Conservation (phyloP, 805 yeast genomes). For the Candida multigemmis region DNA sequence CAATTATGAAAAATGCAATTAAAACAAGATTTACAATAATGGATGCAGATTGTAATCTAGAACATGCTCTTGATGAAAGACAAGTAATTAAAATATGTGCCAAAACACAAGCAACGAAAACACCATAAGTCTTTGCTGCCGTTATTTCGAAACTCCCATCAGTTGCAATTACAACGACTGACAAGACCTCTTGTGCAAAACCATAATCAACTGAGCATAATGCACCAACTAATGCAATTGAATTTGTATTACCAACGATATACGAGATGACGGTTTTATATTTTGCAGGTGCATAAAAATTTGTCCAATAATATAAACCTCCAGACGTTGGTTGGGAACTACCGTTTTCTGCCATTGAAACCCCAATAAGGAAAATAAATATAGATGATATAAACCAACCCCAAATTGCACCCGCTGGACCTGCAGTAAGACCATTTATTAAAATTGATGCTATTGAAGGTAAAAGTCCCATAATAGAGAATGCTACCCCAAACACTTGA, state of each 20-base stretch:
- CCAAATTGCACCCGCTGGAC: constrained; percentile 22
- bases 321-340: constrained; percentile 21
- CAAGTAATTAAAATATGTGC: constrained; percentile 14
- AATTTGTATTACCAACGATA: constrained; percentile 18
- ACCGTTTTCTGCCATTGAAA: constrained; percentile 18
- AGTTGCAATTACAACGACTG: constrained; percentile 16
- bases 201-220: constrained; percentile 21
- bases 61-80: constrained; percentile 12
- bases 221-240: constrained; percentile 22
- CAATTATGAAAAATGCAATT: constrained; percentile 15
- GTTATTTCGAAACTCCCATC: constrained; percentile 21
- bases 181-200: constrained; percentile 17
- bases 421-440: constrained; percentile 15
- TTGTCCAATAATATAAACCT: constrained; percentile 27
- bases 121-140: constrained; percentile 17
- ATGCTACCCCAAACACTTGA: constrained; percentile 26
- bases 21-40: constrained; percentile 13
- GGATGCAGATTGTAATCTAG: constrained; percentile 17
- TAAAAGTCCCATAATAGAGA: constrained; percentile 24
- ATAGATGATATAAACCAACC: constrained; percentile 20
- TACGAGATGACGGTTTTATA: constrained; percentile 13
- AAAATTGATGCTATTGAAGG: constrained; percentile 19
- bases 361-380: constrained; percentile 16
- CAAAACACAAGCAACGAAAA: constrained; percentile 19
- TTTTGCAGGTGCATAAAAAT: constrained; percentile 17